Conservation (phyloP, 2,329 filamentous ascomycete species). For the Fusarium austroafricanum region DNA sequence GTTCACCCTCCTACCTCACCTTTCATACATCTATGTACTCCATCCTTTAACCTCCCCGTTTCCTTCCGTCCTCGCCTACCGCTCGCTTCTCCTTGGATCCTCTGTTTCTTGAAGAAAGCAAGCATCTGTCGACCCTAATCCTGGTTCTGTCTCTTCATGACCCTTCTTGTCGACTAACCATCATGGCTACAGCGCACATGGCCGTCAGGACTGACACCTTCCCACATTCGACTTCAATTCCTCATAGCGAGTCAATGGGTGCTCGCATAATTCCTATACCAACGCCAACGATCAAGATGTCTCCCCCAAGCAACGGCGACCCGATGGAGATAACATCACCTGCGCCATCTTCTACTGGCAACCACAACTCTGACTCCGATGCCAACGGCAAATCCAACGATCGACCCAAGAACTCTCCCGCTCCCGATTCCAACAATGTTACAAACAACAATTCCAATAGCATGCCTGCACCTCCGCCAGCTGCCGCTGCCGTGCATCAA, state of each 20-base stretch:
- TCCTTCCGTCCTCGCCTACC: conserved; percentile 27
- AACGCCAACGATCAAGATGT: conserved; percentile 68
- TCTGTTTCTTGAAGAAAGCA: conserved; percentile 23
- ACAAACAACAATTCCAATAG: conserved; percentile 44
- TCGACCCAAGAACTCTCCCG: conserved; percentile 53
- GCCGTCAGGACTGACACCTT: conserved; percentile 64
- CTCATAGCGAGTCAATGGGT: conserved; percentile 60
- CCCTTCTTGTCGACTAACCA: conserved; percentile 43
- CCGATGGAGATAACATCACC: conserved; percentile 72
- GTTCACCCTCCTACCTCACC: conserved; percentile 31
- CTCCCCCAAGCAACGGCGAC: conserved; percentile 67
- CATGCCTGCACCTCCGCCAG: conserved; percentile 64
- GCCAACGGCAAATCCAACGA: conserved; percentile 52
- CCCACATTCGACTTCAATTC: conserved; percentile 56
- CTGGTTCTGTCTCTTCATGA: conserved; percentile 23
- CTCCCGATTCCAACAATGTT: conserved; percentile 52
- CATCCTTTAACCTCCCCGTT: conserved; percentile 39
- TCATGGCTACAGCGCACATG: conserved; percentile 60
- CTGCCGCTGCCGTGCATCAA: conserved; percentile 84
- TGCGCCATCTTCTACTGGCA: conserved; percentile 57
- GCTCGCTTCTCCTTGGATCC: conserved; percentile 23
- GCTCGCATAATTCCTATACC: conserved; percentile 68
- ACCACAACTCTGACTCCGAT: conserved; percentile 58
- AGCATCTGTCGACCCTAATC: conserved; percentile 23
- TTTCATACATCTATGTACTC: conserved; percentile 27